phyloP scores from a whole-genome alignment of 257 asterid genomes.

The Solanum medicagineum region DNA sequence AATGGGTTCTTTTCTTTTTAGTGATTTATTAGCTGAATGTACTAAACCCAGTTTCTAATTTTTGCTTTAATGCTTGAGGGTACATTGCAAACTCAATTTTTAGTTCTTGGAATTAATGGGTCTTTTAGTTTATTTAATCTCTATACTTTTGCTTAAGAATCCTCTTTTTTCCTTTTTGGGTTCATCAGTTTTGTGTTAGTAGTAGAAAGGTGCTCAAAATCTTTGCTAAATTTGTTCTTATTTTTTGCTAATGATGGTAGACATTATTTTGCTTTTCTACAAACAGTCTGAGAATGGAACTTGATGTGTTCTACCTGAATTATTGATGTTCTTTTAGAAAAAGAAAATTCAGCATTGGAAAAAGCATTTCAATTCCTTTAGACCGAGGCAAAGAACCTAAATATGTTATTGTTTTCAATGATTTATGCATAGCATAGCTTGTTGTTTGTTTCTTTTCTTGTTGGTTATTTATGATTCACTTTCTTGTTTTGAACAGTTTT shows the following conservation, averaged over 20 bases:
- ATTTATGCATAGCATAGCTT: not conserved
- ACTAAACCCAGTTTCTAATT: not conserved
- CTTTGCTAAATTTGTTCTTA: not conserved
- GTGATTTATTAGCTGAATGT: not conserved
- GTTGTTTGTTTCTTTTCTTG: not conserved
- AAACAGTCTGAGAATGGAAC: not conserved
- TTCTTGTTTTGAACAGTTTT: slow-evolving; percentile 1
- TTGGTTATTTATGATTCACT: not conserved
- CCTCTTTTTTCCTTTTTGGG: not conserved
- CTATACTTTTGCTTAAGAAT: not conserved
- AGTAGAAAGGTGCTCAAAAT: not conserved
- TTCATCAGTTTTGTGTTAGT: not conserved
- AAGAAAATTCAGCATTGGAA: not conserved
- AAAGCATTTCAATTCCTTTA: not conserved
- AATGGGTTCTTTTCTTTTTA: not conserved
- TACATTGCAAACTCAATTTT: not conserved
- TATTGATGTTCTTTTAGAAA: too few species aligned
- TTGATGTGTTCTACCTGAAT: not conserved
- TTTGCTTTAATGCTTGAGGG: not conserved
- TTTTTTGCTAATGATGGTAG: not conserved
- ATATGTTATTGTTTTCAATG: not conserved
- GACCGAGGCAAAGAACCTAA: not conserved
- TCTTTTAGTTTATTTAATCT: not conserved
- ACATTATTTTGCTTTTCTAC: not conserved
- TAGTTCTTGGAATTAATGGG: not conserved